Percentiles rank a stretch among this genome's conserved stretches.
phyloP scores from a whole-genome alignment of 352 stramenopile genomes.

The Phytophthora crassamura region DNA sequence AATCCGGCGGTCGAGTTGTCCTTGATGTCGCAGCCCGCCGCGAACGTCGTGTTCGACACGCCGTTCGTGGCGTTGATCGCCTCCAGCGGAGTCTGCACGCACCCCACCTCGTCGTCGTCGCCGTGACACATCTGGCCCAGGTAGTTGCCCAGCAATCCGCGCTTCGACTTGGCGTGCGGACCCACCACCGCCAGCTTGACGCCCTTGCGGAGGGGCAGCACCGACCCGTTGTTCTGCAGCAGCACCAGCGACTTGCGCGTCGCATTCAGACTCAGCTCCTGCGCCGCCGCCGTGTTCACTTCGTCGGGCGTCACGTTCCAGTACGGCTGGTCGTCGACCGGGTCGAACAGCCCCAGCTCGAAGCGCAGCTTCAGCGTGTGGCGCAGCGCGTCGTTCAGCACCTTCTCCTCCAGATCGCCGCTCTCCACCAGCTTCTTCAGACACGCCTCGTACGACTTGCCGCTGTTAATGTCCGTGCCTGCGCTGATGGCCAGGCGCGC shows the following conservation, averaged over 20 bases:
- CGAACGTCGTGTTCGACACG: conserved; percentile 35
- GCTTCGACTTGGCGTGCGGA: conserved; percentile 62
- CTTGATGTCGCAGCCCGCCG: conserved; percentile 61
- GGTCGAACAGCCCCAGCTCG: conserved; percentile 91
- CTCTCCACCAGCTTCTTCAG: conserved; percentile 56
- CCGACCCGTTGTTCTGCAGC: conserved; percentile 87
- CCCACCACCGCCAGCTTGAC: conserved; percentile 73
- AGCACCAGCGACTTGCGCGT: conserved; percentile 89
- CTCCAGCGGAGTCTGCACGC: conserved; percentile 69
- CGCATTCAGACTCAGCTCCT: conserved; percentile 64
- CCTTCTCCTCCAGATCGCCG: conserved; percentile 51
- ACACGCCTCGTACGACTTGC: conserved; percentile 76
- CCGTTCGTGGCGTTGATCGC: conserved; percentile 50
- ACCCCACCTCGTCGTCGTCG: conserved; percentile 59
- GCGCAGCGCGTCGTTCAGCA: conserved; percentile 61
- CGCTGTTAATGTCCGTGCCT: conserved; percentile 89
- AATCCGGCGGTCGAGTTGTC: conserved; percentile 55
- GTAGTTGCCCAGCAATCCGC: conserved; percentile 83
- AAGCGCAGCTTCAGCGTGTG: conserved; percentile 88
- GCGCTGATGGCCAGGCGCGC: conserved; percentile 59
- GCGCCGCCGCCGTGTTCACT: conserved; percentile 67
- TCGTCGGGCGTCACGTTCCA: conserved; percentile 64
- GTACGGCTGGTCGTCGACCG: conserved; percentile 79
- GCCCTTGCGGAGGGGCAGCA: conserved; percentile 64
- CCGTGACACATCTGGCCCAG: conserved; percentile 62